Evolutionary conservation across 1,284 basidiomycete genomes (phyloP).

Genomic region (Anthracocystis walkeri): DNA sequence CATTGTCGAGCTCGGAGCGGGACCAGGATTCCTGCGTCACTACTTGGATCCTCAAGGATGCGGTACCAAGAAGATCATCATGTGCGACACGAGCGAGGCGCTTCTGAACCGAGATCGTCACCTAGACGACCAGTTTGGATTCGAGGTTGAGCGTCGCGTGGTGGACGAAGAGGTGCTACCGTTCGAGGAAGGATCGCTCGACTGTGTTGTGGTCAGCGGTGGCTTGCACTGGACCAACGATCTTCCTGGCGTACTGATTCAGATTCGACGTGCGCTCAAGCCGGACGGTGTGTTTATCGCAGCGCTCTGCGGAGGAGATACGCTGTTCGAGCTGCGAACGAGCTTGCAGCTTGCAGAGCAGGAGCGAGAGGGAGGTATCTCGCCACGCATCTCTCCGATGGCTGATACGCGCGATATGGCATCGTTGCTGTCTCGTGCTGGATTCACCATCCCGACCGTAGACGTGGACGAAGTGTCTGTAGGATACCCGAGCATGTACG

Average conservation of each 20-base stretch:
- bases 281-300: conserved; percentile 96
- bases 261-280: conserved; percentile 85
- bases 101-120: conserved; percentile 54
- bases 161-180: conserved; percentile 67
- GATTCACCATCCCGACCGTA: conserved; percentile 92
- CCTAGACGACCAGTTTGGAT: conserved; percentile 52
- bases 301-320: conserved; percentile 94
- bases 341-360: conserved; percentile 92
- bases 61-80: conserved; percentile 76
- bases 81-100: conserved; percentile 83
- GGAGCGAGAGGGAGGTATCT: conserved; percentile 94
- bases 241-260: conserved; percentile 89
- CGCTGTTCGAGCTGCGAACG: conserved; percentile 91
- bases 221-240: conserved; percentile 98
- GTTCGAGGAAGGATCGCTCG: conserved; percentile 81
- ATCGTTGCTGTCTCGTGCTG: conserved; percentile 81
- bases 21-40: conserved; percentile 91
- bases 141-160: conserved; percentile 62
- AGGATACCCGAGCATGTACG: conserved; percentile 94
- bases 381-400: conserved; percentile 95
- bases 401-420: conserved; percentile 84
- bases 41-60: conserved; percentile 81
- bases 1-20: conserved; percentile 90
- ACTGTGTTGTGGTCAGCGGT: conserved; percentile 90
- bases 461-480: conserved; percentile 94